These are phyloP conservation scores for Aspergillus japonicus DNA, from an alignment of 2,329 filamentous ascomycete species.

Conservation along the genomic window DNA sequence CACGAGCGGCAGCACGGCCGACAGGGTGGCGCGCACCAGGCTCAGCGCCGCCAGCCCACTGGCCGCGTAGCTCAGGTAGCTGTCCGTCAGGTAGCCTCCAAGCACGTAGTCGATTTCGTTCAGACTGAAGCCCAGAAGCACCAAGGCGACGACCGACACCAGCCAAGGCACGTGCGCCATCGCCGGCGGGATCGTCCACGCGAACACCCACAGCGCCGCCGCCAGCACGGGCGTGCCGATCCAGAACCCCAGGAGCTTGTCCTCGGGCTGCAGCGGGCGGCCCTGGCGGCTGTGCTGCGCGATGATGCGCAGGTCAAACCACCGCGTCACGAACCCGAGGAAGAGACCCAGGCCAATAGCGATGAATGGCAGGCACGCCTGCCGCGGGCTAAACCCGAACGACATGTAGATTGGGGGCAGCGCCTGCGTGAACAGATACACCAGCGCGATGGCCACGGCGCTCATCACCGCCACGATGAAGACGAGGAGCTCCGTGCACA, in stretches of 20 bases:
- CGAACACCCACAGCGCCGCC: conserved; percentile 48
- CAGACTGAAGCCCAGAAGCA: conserved; percentile 46
- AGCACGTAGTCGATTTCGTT: conserved; percentile 47
- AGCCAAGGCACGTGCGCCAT: conserved; percentile 37
- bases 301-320: conserved; percentile 41
- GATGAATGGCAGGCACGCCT: conserved; percentile 40
- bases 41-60: conserved; percentile 44
- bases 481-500: conserved; percentile 51
- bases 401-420: conserved; percentile 36
- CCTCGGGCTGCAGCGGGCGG: conserved; percentile 39
- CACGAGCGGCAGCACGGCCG: conserved; percentile 42
- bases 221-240: conserved; percentile 47
- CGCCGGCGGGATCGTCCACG: conserved; percentile 47
- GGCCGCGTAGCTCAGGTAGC: conserved; percentile 45
- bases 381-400: conserved; percentile 29
- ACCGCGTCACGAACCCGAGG: conserved; percentile 42
- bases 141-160: conserved; percentile 39
- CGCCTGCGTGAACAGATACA: conserved; percentile 40
- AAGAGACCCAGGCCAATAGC: conserved; percentile 40
- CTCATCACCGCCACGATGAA: conserved; percentile 45
- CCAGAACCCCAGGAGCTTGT: conserved; percentile 50
- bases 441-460: conserved; percentile 46
- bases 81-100: conserved; percentile 45
- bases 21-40: conserved; percentile 39
- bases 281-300: conserved; percentile 23